Evolutionary conservation across 2,329 filamentous ascomycete species (phyloP).

Genomic region (Aspergillus neoniger): DNA sequence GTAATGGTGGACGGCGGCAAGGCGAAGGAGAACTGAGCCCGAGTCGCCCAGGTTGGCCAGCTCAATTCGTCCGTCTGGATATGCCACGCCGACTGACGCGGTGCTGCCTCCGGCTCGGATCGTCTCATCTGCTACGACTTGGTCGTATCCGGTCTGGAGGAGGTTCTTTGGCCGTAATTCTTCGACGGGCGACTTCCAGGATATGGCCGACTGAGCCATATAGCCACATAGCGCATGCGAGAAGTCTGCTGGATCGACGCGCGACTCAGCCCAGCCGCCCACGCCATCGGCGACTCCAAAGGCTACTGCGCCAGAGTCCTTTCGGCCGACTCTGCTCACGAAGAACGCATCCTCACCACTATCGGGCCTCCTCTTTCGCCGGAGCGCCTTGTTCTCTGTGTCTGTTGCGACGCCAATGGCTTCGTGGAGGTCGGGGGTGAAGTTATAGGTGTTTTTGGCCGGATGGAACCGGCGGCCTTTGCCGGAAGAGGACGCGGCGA

Average conservation of each 20-base stretch:
- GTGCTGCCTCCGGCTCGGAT: conserved; percentile 87
- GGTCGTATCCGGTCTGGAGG: conserved; percentile 82
- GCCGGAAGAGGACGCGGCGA: conserved; percentile 73
- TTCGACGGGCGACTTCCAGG: conserved; percentile 48
- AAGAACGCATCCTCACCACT: conserved; percentile 98
- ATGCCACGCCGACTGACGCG: conserved; percentile 80
- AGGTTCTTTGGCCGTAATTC: conserved; percentile 63
- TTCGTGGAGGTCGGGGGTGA: conserved; percentile 55
- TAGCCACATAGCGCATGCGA: conserved; percentile 90
- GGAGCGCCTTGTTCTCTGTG: conserved; percentile 52
- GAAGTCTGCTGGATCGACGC: conserved; percentile 92
- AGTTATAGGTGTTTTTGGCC: conserved; percentile 69
- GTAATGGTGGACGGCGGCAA: conserved; percentile 80
- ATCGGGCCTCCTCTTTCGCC: conserved; percentile 66
- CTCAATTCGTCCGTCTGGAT: conserved; percentile 72
- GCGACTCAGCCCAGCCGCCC: conserved; percentile 90
- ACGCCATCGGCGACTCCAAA: conserved; percentile 94
- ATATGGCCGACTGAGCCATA: conserved; percentile 77
- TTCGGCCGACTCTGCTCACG: conserved; percentile 73
- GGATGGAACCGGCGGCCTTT: conserved; percentile 71
- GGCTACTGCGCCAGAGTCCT: conserved; percentile 58
- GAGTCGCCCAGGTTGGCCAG: conserved; percentile 95
- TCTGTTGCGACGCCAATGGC: conserved; percentile 39
- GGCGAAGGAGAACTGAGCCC: conserved; percentile 82
- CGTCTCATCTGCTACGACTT: conserved; percentile 70